Evolutionary conservation across 2,329 filamentous ascomycete genomes (phyloP).

Genomic region (Epichloe scottii): DNA sequence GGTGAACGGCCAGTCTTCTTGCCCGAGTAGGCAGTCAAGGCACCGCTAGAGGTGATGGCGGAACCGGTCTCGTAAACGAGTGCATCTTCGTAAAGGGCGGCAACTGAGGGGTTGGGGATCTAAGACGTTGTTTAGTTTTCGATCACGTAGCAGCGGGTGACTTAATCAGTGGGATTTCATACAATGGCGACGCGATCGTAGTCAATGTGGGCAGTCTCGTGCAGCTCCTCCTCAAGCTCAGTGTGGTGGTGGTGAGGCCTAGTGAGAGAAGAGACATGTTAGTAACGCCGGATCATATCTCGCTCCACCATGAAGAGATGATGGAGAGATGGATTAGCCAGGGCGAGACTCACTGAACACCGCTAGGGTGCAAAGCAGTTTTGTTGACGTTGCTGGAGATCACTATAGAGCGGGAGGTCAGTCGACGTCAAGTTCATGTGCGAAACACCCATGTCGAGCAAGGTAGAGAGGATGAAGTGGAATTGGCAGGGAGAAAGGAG

Average conservation of each 20-base stretch:
- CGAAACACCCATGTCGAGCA: neutral
- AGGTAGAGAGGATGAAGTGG: neutral
- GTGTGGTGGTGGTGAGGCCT: slow-evolving; percentile 84
- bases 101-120: slow-evolving; percentile 86
- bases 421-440: neutral
- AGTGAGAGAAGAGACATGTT: slow-evolving; percentile 15
- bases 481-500: neutral
- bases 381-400: slow-evolving; percentile 63
- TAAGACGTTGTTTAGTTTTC: slow-evolving; percentile 14
- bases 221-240: slow-evolving; percentile 90
- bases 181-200: slow-evolving; percentile 98
- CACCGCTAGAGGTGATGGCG: slow-evolving; percentile 90
- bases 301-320: neutral
- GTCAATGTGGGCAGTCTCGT: slow-evolving; percentile 97
- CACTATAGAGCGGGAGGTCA: slow-evolving; percentile 25
- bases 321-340: slow-evolving; percentile 1
- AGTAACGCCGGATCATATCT: neutral
- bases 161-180: slow-evolving; percentile 24
- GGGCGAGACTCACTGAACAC: slow-evolving; percentile 64
- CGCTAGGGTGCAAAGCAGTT: slow-evolving; percentile 79
- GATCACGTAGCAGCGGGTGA: neutral
- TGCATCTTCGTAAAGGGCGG: slow-evolving; percentile 96
- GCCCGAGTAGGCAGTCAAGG: slow-evolving; percentile 92
- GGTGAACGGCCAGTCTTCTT: slow-evolving; percentile 97
- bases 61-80: slow-evolving; percentile 91